phyloP scores from a whole-genome alignment of 768 basidiomycete species.

The Lentinula aciculospora region DNA sequence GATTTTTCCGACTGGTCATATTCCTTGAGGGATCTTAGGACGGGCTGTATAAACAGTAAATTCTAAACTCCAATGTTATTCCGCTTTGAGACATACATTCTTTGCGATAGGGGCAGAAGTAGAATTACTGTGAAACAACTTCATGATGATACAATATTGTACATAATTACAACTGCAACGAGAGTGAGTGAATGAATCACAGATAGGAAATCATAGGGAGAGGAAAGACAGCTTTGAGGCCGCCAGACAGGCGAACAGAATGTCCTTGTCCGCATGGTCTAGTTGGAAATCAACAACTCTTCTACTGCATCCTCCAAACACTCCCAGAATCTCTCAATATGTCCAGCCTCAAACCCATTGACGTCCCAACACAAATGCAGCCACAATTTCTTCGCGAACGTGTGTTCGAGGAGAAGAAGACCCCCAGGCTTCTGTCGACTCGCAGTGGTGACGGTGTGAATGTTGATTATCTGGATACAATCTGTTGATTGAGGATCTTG shows the following conservation, averaged over 20 bases:
- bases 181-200: too few species aligned
- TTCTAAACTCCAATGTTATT: too few species aligned
- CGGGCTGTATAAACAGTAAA: too few species aligned
- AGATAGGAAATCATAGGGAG: too few species aligned
- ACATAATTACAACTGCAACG: too few species aligned
- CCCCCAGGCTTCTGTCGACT: constrained; percentile 57
- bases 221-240: too few species aligned
- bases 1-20: too few species aligned
- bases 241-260: background rate
- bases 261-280: background rate
- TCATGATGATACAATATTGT: too few species aligned
- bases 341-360: constrained; percentile 21
- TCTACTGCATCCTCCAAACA: constrained; percentile 17
- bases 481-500: background rate
- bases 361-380: constrained; percentile 30
- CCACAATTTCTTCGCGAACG: constrained; percentile 56
- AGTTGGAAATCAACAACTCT: constrained; percentile 3
- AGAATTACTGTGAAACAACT: too few species aligned
- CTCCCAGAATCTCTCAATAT: constrained; percentile 23
- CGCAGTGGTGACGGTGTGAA: constrained; percentile 61
- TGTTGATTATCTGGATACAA: constrained; percentile 4
- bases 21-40: too few species aligned
- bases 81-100: too few species aligned
- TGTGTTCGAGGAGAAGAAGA: constrained; percentile 57
- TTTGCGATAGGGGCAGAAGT: too few species aligned